Base-by-base conservation (phyloP, 768 basidiomycete species). In the Phlebiopsis gigantea region DNA sequence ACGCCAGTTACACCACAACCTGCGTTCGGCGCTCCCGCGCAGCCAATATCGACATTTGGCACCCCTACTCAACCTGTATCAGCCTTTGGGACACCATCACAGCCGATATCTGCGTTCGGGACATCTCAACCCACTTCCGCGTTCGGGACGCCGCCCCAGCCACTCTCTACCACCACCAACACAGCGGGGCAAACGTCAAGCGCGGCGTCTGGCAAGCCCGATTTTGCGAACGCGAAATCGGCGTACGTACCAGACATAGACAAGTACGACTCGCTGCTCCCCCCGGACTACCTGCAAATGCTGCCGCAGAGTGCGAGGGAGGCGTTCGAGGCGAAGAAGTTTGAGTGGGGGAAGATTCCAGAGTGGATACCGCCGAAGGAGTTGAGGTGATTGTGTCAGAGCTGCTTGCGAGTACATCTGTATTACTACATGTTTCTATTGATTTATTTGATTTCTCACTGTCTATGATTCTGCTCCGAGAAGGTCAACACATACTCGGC, bases 281-380 rank as follows among this genome's bases (percentile, higher is more conserved):
- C 87, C 5, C 61, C 63, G n/a, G 76, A 84, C 61, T 91, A 90
- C 68, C 57, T 73, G 31, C 70, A 79, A 50, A 66, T 79, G 19
- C 61, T 90, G 24, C 86, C 89, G 1, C 64, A 72, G 47, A 65
- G 63, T 5, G 79, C 74, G 52, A 66, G 75, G 62, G 77, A 78
- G 5, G 83, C 83, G 41, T 90, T 89, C 63, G 65, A 72, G 60
- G 52, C 56, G 19, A 71, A 73, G 53, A 81, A 70, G 69, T 91
- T 90, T 62, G 82, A 82, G 63, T 87, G 81, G 77, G 81, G 84
- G 66, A 78, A 78, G 58, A 76, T 91, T 46, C 88, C 88, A 1
- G 87, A 88, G 57, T 89, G 83, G 82, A 73, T 85, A 55, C 89
- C 88, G 39, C 89, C 87, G 8, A 62, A 79, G 53, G 80, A 83